Base-by-base conservation (phyloP, 441 rosid genomes). In the Theobroma grandiflorum region DNA sequence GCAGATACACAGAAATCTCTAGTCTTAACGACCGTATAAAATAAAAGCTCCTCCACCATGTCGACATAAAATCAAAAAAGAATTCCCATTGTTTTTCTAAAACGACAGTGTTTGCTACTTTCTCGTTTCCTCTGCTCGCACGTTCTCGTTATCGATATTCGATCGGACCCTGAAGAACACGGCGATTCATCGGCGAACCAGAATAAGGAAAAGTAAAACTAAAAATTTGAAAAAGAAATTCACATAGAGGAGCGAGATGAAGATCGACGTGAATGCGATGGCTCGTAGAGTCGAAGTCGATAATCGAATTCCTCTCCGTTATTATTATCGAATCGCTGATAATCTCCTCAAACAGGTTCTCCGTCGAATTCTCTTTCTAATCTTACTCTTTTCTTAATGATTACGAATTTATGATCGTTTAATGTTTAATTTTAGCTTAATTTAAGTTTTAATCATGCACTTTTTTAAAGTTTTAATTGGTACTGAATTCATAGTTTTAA, bases 281-380 rank as follows among this genome's bases (percentile, higher is more conserved):
- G 89, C 95, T 43, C 92, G 92, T 35, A 89, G 83, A 82, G 85
- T 95, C 64, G 93, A 93, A 76, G 98, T 94, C 61, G 99, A 95
- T 87, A 87, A 89, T 88, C 91, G 94, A 84, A 94, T 95, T 43
- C 91, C 93, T 75, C 93, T 95, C 77, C 90, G 89, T 35, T 84
- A 90, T 80, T 95, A 94, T 82, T 91, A 93, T 65, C 86, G 98
- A 62, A 95, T 94, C 87, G 98, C 99, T 72, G 97, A 94, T 85
- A 95, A 92, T 86, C 93, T 95, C 76, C 97, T 94, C 82, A 86
- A 91, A 43, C 98, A 95, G 99, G 99, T 90, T 38, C 10, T 67
- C 33, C 40, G 16, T 72, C 50, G 7, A 42, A 22, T 62, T 18
- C 42, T 58, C 58, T 43, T 15, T 61, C 16, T 63, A 38, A 52